These are phyloP conservation scores for Vinca minor DNA, from an alignment of 257 asterid species.

Conservation along the genomic window DNA sequence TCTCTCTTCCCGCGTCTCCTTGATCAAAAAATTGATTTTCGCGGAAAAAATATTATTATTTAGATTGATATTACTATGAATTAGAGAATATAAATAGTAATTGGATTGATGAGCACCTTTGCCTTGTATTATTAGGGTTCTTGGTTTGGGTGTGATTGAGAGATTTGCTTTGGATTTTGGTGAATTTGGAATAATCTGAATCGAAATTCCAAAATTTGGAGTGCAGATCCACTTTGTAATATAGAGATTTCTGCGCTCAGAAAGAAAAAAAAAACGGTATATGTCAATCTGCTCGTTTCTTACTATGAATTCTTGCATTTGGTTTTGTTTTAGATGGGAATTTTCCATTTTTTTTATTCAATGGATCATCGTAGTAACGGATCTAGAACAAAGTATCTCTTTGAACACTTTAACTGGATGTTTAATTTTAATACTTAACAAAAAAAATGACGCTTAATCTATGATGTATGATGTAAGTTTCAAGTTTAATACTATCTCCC, in stretches of 20 bases:
- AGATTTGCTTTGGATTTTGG: background rate
- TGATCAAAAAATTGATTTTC: no score
- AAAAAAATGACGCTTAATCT: no score
- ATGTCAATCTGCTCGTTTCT: background rate
- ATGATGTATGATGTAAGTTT: no score
- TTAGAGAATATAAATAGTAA: no score
- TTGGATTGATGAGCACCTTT: background rate
- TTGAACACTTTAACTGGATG: no score
- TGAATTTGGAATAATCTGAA: background rate
- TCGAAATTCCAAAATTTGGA: background rate
- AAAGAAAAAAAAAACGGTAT: background rate
- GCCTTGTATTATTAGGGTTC: background rate
- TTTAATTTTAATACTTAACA: no score
- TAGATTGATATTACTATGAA: background rate
- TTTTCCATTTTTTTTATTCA: no score
- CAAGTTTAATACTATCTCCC: no score
- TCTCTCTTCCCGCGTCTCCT: constrained; percentile 12
- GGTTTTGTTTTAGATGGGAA: no score
- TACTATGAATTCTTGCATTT: background rate
- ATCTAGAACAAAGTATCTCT: no score
- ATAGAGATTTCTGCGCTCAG: no score
- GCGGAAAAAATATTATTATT: background rate
- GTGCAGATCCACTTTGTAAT: background rate
- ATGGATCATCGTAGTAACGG: no score
- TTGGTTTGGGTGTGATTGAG: background rate